Percentiles rank a stretch among this genome's conserved stretches.
Evolutionary conservation across 768 basidiomycete genomes (phyloP).

Genomic region (Leccinum variicolor): DNA sequence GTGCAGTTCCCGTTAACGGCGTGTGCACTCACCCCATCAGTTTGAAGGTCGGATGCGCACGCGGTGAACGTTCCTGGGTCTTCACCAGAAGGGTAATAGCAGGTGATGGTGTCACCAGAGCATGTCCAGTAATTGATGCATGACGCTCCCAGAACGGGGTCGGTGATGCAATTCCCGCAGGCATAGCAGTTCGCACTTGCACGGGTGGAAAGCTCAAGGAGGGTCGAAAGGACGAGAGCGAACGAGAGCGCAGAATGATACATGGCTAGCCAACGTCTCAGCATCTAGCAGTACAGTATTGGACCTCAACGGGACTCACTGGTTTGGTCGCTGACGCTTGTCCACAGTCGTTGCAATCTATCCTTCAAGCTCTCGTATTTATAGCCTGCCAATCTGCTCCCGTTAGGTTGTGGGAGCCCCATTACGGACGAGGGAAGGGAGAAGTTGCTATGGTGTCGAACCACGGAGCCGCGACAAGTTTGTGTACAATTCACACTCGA

Average conservation of each 20-base stretch:
- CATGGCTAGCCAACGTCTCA: background rate
- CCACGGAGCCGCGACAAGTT: no score
- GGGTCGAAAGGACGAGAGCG: background rate
- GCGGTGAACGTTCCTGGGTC: background rate
- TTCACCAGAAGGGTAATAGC: constrained; percentile 2
- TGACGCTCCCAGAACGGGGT: background rate
- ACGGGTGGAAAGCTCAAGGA: constrained; percentile 1
- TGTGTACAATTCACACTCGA: no score
- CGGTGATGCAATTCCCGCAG: background rate
- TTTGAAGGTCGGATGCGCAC: background rate
- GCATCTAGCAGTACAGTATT: background rate
- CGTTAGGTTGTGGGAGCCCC: no score
- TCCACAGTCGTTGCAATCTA: background rate
- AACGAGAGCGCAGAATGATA: background rate
- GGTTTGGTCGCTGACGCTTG: background rate
- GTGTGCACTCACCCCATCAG: background rate
- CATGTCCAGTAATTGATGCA: constrained; percentile 9
- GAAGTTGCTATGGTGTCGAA: no score
- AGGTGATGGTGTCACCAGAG: background rate
- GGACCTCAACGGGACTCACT: background rate
- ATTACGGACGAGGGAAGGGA: no score
- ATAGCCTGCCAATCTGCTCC: background rate
- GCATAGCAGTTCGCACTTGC: background rate
- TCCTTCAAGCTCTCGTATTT: background rate
- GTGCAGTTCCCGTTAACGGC: background rate